Evolutionary conservation across 2,329 filamentous ascomycete species (phyloP), one percentile per base, ranked within the genome.

Genomic region (Nothophoma quercina): DNA sequence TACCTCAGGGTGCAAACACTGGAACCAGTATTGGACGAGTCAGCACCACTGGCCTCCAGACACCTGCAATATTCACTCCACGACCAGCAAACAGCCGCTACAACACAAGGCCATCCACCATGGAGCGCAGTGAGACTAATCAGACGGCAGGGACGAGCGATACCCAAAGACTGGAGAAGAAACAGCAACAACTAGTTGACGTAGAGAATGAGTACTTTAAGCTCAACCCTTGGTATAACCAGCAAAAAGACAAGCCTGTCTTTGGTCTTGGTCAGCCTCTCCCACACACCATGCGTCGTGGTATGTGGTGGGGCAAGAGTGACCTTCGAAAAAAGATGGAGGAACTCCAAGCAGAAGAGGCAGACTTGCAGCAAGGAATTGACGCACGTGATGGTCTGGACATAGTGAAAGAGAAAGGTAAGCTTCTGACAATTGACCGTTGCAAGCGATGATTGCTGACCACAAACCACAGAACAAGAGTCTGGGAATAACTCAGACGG

Each of bases 251-350:
- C 13, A 78, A 80, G 48, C 81, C 82, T 1, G 77, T 84, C 38
- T 84, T 82, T 77, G 78, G 79, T 65, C 64, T 84, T 43, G 81
- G 80, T 3, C 81, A 82, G 58, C 81, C 82, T 6, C 63, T 84
- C 21, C 81, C 82, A 25, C 80, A 80, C 55, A 81, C 83, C 0
- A 74, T 84, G 44, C 75, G 82, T 29, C 73, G 78, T 16, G 81
- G 81, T 9, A 84, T 83, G 81, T 61, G 60, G 52, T 64, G 73
- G 72, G 79, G 60, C 72, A 77, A 33, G 69, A 76, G 60, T 69
- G 81, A 62, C 56, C 77, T 28, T 74, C 80, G 58, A 66, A 76
- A 70, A 75, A 77, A 33, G 12, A n/a, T 62, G 33, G 55, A 64
- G 15, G 56, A 62, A 16, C 43, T 62, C 4, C 50, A 64, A 7